Base-by-base conservation (phyloP, 2,329 filamentous ascomycete species). In the Neurospora sp. region DNA sequence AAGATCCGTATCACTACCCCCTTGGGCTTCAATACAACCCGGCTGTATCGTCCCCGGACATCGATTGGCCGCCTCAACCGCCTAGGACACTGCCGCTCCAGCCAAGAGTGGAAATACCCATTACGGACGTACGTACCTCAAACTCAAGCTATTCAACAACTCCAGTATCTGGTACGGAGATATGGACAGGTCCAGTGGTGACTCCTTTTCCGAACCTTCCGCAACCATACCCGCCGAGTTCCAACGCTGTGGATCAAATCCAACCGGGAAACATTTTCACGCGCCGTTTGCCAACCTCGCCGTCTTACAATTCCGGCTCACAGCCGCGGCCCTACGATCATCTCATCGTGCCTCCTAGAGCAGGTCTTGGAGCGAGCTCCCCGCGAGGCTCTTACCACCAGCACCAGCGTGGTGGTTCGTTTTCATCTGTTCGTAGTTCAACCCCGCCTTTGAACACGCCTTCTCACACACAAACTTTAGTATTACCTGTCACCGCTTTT, bases 391-490 rank as follows among this genome's bases (percentile, higher is more conserved):
- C 52, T 62, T 33, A 62, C 52, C 28, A n/a, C 52, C 78, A 78
- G 43, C 76, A 78, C 66, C 77, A 80, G 70, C 79, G 80, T n/a
- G 67, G 43, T 62, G 76, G 79, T 62, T 80, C 81, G 71, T 73
- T 77, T 73, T 80, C 79, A 76, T 79, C 82, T 77, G 81, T 85
- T 80, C 83, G 84, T 81, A 83, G 81, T 78, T 79, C 82, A 73
- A 83, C 83, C 76, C 83, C 84, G 71, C 80, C 82, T 74, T 73
- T 78, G 72, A 77, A 78, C 68, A 79, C 82, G 76, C 79, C 81
- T 77, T 81, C 83, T 79, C 80, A 73, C 38, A 28, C 80, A 74
- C 84, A 85, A 78, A 80, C 82, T 78, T 74, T 86, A 80, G 80
- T 85, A 78, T 82, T 82, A 74, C 75, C 82, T 73, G 77, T 82